phyloP scores from a whole-genome alignment of 2,329 filamentous ascomycete genomes.

The Fusarium illudens region DNA sequence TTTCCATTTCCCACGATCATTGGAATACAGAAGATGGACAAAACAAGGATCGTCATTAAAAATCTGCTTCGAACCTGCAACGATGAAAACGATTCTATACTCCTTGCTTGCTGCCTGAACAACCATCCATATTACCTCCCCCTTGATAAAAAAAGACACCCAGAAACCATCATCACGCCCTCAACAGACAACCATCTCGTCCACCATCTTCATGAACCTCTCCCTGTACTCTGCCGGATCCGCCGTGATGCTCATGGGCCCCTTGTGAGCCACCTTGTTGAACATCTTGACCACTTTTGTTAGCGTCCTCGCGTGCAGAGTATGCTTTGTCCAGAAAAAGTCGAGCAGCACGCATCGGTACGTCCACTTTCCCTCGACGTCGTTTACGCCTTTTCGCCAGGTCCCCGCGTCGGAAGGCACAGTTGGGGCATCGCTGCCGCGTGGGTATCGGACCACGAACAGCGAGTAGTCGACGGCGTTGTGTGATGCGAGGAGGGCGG shows the following conservation, averaged over 20 bases:
- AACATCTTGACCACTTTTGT: conserved; percentile 71
- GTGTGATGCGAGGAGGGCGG: conserved; percentile 65
- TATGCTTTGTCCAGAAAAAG: conserved; percentile 83
- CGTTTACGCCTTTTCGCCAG: conserved; percentile 70
- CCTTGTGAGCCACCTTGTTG: conserved; percentile 69
- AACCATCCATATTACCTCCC: background rate
- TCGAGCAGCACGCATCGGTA: conserved; percentile 75
- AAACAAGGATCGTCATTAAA: background rate
- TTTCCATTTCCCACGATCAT: background rate
- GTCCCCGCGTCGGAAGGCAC: conserved; percentile 34
- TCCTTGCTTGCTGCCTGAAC: background rate
- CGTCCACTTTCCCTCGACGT: conserved; percentile 69
- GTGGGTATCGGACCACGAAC: conserved; percentile 67
- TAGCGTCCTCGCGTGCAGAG: conserved; percentile 70
- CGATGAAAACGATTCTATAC: background rate
- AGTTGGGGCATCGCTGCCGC: background rate
- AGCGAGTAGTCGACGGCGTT: conserved; percentile 81
- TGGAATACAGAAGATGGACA: background rate
- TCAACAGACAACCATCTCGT: conserved; percentile 52
- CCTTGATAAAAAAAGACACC: background rate
- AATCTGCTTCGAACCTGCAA: background rate
- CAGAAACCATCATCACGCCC: conserved; percentile 25
- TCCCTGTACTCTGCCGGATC: conserved; percentile 72
- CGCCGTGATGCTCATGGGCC: conserved; percentile 79
- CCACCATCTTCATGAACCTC: conserved; percentile 60